Base-by-base conservation (phyloP, 345 rosid species). In the Lumnitzera littorea region DNA sequence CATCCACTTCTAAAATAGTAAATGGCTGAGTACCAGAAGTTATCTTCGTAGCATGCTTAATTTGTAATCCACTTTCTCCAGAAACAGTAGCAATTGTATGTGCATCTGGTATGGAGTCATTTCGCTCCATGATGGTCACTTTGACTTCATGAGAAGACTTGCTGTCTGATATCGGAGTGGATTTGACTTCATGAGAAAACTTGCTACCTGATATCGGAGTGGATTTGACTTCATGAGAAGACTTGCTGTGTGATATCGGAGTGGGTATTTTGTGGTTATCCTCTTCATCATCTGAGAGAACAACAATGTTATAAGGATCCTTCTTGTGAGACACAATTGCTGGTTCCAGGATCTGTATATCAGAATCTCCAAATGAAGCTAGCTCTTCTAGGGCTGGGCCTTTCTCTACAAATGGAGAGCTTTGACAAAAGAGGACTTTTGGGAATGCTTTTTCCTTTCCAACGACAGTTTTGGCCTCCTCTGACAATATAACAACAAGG, bases 201-300 rank as follows among this genome's bases (percentile, higher is more conserved):
- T 20, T 20, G 20, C 20, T 20, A 20, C 20, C 20, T 20, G 20
- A 20, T 20, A 20, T 20, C 20, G 1, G 20, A 20, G 20, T 20
- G 20, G 20, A 20, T 24, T 29, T 56, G n/a, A 25, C 65, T 31
- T 27, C 65, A 53, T 55, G 53, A 29, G 7, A 12, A 11, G 59
- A 24, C 24, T 25, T 61, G 25, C 43, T 53, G 15, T 17, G 20
- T 24, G 59, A 64, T 70, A 53, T 71, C 61, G 63, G 63, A 62
- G 65, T 50, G 43, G 74, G 65, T 60, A 74, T 53, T 31, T 65
- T 71, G 43, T 69, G 65, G 66, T 60, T 67, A 69, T 84, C 85
- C 43, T 53, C 61, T 72, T 76, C 95, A 51, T 87, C 88, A 75
- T 87, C 88, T 15, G 88, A 84, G 64, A 84, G 72, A 66, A 78